Percentiles rank a stretch among this genome's conserved stretches.
phyloP scores from a whole-genome alignment of 2,329 filamentous ascomycete genomes.

The Talaromyces sp. region DNA sequence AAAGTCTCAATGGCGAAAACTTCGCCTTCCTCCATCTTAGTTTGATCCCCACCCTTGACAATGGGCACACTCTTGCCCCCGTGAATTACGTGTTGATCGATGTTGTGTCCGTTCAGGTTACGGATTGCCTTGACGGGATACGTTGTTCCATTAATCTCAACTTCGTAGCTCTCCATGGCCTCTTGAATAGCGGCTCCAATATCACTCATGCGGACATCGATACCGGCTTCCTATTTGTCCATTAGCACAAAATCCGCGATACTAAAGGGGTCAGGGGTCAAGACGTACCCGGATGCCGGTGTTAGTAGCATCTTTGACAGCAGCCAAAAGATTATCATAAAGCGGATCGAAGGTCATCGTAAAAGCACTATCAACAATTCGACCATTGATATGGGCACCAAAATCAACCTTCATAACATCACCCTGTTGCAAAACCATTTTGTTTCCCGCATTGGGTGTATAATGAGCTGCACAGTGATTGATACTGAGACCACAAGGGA shows the following conservation, averaged over 20 bases:
- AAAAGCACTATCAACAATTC: conserved; percentile 69
- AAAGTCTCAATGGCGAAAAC: conserved; percentile 96
- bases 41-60: conserved; percentile 80
- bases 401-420: conserved; percentile 74
- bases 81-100: conserved; percentile 84
- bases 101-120: conserved; percentile 86
- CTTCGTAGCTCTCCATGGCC: conserved; percentile 88
- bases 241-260: background rate
- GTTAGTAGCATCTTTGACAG: conserved; percentile 66
- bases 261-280: background rate
- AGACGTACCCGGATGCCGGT: conserved; percentile 63
- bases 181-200: conserved; percentile 83
- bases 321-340: conserved; percentile 64
- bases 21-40: conserved; percentile 97
- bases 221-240: conserved; percentile 70
- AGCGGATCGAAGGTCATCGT: conserved; percentile 65
- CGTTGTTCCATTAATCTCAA: conserved; percentile 73
- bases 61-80: conserved; percentile 90
- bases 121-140: conserved; percentile 80
- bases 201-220: conserved; percentile 83
- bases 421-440: conserved; percentile 61
- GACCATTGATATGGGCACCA: conserved; percentile 66
- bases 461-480: conserved; percentile 86
- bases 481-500: conserved; percentile 77
- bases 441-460: conserved; percentile 83